These are phyloP conservation scores for Trypanosoma brucei DNA, from an alignment of 208 protist species.

Conservation along the genomic window DNA sequence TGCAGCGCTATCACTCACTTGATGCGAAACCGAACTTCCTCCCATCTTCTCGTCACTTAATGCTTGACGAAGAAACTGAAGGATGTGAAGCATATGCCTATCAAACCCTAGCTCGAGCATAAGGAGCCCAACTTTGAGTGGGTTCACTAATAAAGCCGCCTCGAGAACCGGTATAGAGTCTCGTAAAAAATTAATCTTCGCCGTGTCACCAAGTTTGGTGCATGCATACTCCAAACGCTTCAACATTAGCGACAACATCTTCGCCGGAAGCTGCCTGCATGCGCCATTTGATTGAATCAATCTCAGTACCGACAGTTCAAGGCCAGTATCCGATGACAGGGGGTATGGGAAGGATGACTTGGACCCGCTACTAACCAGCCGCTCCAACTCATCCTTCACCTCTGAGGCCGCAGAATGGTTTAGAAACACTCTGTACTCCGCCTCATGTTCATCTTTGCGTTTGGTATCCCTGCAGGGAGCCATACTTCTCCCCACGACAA, in stretches of 20 bases:
- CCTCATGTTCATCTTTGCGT: not conserved
- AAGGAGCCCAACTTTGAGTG: not conserved
- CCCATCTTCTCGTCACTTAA: conserved; percentile 3
- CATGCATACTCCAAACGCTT: conserved; percentile 20
- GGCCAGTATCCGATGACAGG: conserved; percentile 6
- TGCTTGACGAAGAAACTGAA: conserved; percentile 15
- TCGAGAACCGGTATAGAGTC: conserved; percentile 5
- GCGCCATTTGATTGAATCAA: not conserved
- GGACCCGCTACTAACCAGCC: not conserved
- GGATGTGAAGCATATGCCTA: conserved; percentile 13
- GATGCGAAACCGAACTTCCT: not conserved
- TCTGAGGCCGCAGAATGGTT: not conserved
- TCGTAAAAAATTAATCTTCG: conserved; percentile 12
- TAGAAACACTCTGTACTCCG: not conserved
- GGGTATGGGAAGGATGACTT: not conserved
- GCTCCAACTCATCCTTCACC: not conserved
- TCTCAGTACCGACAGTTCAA: conserved; percentile 16
- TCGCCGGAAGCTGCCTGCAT: conserved; percentile 2
- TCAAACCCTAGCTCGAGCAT: conserved; percentile 22
- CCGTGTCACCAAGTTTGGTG: not conserved
- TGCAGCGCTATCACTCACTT: too few relatives aligned
- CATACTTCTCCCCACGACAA: not conserved
- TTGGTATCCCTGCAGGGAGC: not conserved
- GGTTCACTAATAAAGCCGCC: conserved; percentile 1
- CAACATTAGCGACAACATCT: conserved; percentile 17